Evolutionary conservation across 805 yeast genomes (phyloP).

Genomic region (Zygotorulaspora sp.): DNA sequence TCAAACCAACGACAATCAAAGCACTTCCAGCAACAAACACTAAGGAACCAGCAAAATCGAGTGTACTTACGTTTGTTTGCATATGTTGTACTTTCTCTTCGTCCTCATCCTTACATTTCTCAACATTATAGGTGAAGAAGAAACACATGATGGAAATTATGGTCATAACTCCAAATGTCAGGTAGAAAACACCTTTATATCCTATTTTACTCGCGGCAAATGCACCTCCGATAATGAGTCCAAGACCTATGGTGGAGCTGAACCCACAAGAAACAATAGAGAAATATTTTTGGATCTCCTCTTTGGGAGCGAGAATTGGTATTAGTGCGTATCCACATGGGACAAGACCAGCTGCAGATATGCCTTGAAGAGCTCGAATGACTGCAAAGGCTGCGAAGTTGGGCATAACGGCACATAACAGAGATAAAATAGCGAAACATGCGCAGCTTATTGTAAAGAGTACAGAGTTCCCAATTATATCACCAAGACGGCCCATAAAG

Average conservation of each 20-base stretch:
- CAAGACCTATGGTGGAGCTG: conserved; percentile 38
- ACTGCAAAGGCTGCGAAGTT: conserved; percentile 39
- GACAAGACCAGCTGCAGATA: conserved; percentile 40
- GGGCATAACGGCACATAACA: conserved; percentile 38
- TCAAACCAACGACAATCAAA: conserved; percentile 41
- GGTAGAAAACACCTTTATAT: conserved; percentile 39
- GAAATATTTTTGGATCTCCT: conserved; percentile 28
- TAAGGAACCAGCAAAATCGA: conserved; percentile 38
- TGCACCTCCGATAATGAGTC: conserved; percentile 44
- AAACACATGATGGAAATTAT: conserved; percentile 22
- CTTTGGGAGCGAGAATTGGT: conserved; percentile 31
- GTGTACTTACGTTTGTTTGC: conserved; percentile 17
- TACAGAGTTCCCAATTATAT: conserved; percentile 39
- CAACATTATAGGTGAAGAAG: conserved; percentile 33
- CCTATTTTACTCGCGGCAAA: conserved; percentile 38
- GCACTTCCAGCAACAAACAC: conserved; percentile 36
- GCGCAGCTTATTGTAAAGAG: conserved; percentile 30
- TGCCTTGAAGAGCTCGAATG: conserved; percentile 44
- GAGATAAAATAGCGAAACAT: conserved; percentile 25
- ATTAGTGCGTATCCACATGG: conserved; percentile 38
- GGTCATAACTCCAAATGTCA: conserved; percentile 35
- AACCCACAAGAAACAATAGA: conserved; percentile 26
- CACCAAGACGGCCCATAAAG: conserved; percentile 41
- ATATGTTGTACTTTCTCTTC: conserved; percentile 3
- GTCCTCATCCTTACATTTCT: conserved; percentile 18